Conservation (phyloP, 2,329 filamentous ascomycete species). For the Penicillium sp. region DNA sequence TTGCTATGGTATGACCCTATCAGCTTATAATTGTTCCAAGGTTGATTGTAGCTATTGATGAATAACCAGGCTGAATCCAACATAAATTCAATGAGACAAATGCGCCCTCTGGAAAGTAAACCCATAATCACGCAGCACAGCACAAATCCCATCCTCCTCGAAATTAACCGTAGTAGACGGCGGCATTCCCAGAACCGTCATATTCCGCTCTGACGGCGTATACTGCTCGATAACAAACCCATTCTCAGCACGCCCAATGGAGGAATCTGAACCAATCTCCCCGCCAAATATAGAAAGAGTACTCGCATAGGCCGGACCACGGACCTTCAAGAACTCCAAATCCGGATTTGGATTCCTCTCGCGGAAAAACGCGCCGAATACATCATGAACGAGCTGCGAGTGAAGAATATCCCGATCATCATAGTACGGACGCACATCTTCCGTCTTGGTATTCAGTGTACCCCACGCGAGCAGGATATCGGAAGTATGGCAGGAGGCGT, state of each 20-base stretch:
- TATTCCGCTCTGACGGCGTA: not conserved
- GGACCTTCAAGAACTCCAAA: constrained; percentile 10
- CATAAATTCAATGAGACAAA: constrained; percentile 2
- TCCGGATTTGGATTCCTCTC: constrained; percentile 21
- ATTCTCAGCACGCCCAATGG: not conserved
- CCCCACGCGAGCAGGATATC: constrained; percentile 28
- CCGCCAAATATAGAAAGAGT: constrained; percentile 12
- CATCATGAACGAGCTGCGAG: constrained; percentile 24
- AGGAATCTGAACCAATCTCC: not conserved
- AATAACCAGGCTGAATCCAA: not conserved
- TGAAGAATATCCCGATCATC: constrained; percentile 16
- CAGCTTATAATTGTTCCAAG: not conserved
- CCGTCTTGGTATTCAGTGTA: constrained; percentile 23
- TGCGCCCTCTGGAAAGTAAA: constrained; percentile 24
- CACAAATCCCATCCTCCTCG: constrained; percentile 13
- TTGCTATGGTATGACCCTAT: not conserved
- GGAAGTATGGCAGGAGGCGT: constrained; percentile 26
- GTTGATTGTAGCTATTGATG: not conserved
- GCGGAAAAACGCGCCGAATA: constrained; percentile 24
- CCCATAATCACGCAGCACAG: constrained; percentile 22
- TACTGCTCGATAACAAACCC: constrained; percentile 11
- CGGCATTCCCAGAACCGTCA: constrained; percentile 17
- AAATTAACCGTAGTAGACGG: constrained; percentile 14
- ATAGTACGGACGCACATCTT: constrained; percentile 23
- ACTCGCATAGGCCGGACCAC: constrained; percentile 21